phyloP scores from a whole-genome alignment of 495 filamentous ascomycete species.

The Entonaema liquescens region DNA sequence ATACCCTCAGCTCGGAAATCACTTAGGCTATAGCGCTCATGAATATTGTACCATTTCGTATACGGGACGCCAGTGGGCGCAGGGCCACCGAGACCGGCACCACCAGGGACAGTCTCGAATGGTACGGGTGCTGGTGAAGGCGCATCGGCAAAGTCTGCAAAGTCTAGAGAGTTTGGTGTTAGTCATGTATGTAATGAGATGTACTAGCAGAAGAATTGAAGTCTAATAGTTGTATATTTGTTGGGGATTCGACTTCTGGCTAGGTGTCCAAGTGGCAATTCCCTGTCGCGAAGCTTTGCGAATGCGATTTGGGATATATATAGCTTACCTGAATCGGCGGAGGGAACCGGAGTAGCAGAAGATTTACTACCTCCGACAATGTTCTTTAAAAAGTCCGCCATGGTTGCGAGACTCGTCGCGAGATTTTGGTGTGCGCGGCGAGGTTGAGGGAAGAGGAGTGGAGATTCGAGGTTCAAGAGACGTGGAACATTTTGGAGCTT shows the following conservation, averaged over 20 bases:
- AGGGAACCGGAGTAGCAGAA: constrained; percentile 55
- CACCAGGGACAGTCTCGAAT: constrained; percentile 41
- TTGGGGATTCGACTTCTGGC: neutral
- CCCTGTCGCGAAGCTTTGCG: constrained; percentile 14
- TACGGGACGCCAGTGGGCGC: constrained; percentile 67
- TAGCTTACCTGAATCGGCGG: constrained; percentile 69
- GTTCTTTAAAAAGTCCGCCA: constrained; percentile 75
- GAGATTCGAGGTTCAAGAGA: constrained; percentile 15
- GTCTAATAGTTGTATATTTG: neutral
- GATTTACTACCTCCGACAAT: constrained; percentile 71
- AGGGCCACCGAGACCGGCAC: constrained; percentile 52
- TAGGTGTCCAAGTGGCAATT: neutral
- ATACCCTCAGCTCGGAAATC: constrained; percentile 91
- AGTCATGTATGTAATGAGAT: neutral
- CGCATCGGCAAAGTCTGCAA: constrained; percentile 79
- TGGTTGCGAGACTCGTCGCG: constrained; percentile 46
- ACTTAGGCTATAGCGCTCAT: constrained; percentile 80
- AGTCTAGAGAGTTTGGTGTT: constrained; percentile 60
- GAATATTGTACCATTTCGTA: constrained; percentile 96
- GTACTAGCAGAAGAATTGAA: neutral
- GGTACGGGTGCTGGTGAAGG: constrained; percentile 67
- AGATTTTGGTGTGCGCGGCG: constrained; percentile 26
- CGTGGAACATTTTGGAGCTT: constrained; percentile 8
- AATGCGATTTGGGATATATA: neutral
- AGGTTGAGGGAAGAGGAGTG: constrained; percentile 24